phyloP scores from a whole-genome alignment of 495 filamentous ascomycete genomes.

The Polyplosphaeria fusca region DNA sequence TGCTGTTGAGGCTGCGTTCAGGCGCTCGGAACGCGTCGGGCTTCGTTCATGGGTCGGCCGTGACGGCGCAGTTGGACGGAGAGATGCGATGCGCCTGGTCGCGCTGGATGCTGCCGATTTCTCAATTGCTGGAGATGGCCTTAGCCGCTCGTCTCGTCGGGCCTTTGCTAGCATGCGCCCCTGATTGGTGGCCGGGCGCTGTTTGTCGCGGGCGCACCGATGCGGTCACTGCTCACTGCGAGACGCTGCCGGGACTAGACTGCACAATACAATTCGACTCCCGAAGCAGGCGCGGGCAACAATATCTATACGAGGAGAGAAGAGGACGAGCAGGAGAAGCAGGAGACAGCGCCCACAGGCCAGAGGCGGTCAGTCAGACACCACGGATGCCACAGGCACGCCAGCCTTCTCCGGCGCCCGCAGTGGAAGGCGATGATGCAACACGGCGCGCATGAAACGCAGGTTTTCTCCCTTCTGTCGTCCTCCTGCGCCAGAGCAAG shows the following conservation, averaged over 20 bases:
- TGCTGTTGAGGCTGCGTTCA: slow-evolving; percentile 7
- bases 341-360: too few species aligned
- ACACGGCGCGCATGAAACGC: slow-evolving; percentile 9
- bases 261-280: too few species aligned
- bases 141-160: slow-evolving; percentile 32
- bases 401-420: background rate
- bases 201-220: slow-evolving; percentile 7
- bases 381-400: too few species aligned
- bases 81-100: slow-evolving; percentile 11
- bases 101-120: slow-evolving; percentile 24
- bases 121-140: slow-evolving; percentile 34
- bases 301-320: too few species aligned
- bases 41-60: slow-evolving; percentile 11
- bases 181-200: slow-evolving; percentile 19
- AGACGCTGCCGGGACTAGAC: background rate
- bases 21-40: slow-evolving; percentile 26
- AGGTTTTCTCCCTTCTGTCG: background rate
- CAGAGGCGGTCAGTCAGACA: too few species aligned
- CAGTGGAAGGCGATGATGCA: slow-evolving; percentile 13
- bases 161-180: slow-evolving; percentile 24
- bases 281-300: too few species aligned
- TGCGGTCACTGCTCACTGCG: too few species aligned
- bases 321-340: too few species aligned
- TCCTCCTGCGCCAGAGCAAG: too few species aligned
- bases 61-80: background rate